Conservation (phyloP, 202 grass and related monocot genomes). For the Sporobolus alterniflorus region DNA sequence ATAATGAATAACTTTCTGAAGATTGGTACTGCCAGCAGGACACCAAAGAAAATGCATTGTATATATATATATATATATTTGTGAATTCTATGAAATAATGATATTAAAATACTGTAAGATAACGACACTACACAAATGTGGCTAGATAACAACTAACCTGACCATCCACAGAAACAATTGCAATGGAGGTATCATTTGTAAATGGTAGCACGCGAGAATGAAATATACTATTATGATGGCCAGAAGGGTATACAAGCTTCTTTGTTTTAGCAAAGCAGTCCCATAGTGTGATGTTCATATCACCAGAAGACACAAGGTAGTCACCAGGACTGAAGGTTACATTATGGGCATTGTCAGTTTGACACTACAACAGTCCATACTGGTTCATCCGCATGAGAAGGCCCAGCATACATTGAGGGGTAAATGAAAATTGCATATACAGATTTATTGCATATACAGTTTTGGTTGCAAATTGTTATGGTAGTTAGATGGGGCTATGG, state of each 20-base stretch:
- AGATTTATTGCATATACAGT: too few species aligned
- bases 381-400: slow-evolving; percentile 61
- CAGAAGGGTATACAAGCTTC: slow-evolving; percentile 70
- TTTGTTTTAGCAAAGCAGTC: slow-evolving; percentile 72
- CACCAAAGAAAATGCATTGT: too few species aligned
- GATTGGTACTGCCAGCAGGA: too few species aligned
- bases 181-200: slow-evolving; percentile 66
- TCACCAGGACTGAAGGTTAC: slow-evolving; percentile 78
- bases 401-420: too few species aligned
- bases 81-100: too few species aligned
- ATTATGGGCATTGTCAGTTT: slow-evolving; percentile 78
- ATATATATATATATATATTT: too few species aligned
- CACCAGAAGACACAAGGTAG: slow-evolving; percentile 84
- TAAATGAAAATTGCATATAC: too few species aligned
- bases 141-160: slow-evolving; percentile 89
- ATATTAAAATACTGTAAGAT: too few species aligned
- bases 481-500: too few species aligned
- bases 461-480: too few species aligned
- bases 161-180: slow-evolving; percentile 71
- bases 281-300: slow-evolving; percentile 80
- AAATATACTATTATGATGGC: slow-evolving; percentile 75
- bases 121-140: too few species aligned
- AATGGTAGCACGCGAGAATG: slow-evolving; percentile 81
- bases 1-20: too few species aligned
- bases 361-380: slow-evolving; percentile 69